phyloP scores from a whole-genome alignment of 2,329 filamentous ascomycete species.

The Lachnellula cervina region DNA sequence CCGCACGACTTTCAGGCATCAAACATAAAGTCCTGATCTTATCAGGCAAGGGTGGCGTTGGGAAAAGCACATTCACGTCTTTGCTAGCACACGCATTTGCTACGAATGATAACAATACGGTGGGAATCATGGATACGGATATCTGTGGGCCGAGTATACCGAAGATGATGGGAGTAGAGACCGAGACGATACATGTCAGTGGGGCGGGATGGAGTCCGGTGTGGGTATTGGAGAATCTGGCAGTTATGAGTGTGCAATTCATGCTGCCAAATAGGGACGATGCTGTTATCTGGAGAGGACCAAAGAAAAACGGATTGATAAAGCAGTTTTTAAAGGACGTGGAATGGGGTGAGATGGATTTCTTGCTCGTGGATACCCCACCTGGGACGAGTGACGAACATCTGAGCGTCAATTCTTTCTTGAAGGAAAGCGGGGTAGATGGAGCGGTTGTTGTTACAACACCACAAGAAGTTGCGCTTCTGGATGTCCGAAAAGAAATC shows the following conservation, averaged over 20 bases:
- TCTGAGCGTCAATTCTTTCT: slow-evolving; percentile 83
- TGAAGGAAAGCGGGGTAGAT: slow-evolving; percentile 88
- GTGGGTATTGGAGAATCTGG: slow-evolving; percentile 90
- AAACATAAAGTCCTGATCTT: slow-evolving; percentile 88
- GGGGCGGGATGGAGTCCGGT: slow-evolving; percentile 89
- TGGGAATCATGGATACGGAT: slow-evolving; percentile 97
- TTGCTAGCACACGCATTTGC: slow-evolving; percentile 88
- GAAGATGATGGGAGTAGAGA: slow-evolving; percentile 97
- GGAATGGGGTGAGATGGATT: slow-evolving; percentile 94
- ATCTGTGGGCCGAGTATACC: slow-evolving; percentile 95
- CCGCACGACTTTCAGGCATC: slow-evolving; percentile 73
- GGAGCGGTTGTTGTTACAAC: slow-evolving; percentile 92
- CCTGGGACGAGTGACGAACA: slow-evolving; percentile 96
- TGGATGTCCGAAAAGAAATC: slow-evolving; percentile 95
- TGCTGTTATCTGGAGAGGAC: slow-evolving; percentile 93
- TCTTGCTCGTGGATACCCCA: slow-evolving; percentile 88
- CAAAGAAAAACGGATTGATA: slow-evolving; percentile 98
- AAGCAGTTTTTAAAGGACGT: slow-evolving; percentile 98
- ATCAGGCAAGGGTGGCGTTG: slow-evolving; percentile 92
- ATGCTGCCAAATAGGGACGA: slow-evolving; percentile 93
- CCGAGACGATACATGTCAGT: slow-evolving; percentile 88
- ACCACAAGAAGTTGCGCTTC: slow-evolving; percentile 84
- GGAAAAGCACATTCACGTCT: slow-evolving; percentile 89
- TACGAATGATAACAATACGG: slow-evolving; percentile 67
- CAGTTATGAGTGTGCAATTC: slow-evolving; percentile 97